These are phyloP conservation scores for Colletotrichum karsti DNA, from an alignment of 2,329 filamentous ascomycete genomes.

Conservation along the genomic window DNA sequence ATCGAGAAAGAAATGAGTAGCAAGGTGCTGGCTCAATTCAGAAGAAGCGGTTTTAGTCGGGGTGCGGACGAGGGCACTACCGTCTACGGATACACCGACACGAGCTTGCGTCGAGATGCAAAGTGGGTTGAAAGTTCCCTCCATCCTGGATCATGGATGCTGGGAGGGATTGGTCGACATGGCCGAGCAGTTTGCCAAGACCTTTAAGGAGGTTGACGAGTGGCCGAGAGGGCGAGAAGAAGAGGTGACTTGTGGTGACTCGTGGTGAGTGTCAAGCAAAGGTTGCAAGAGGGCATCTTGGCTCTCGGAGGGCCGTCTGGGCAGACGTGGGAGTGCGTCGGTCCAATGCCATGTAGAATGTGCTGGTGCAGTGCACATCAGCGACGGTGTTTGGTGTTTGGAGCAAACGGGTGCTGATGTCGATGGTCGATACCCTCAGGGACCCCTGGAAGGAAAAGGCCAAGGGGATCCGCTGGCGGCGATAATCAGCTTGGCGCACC, in stretches of 20 bases:
- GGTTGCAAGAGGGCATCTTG: neutral
- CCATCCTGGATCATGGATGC: neutral
- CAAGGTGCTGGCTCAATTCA: constrained; percentile 6
- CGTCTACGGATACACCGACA: constrained; percentile 18
- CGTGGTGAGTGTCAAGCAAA: constrained; percentile 7
- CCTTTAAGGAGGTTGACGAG: constrained; percentile 10
- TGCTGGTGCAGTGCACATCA: neutral
- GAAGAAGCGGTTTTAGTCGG: neutral
- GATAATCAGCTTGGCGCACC: constrained; percentile 24
- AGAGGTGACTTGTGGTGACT: constrained; percentile 20
- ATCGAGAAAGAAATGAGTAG: constrained; percentile 24
- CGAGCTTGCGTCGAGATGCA: neutral
- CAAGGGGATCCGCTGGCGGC: constrained; percentile 1
- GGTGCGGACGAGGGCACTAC: neutral
- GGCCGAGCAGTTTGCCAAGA: constrained; percentile 23
- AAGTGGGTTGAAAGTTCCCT: neutral
- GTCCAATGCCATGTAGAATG: neutral
- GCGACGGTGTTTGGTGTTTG: constrained; percentile 1
- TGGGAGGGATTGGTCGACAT: constrained; percentile 7
- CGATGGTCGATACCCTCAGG: too few species aligned
- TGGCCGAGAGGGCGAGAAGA: constrained; percentile 10
- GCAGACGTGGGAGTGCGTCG: constrained; percentile 25
- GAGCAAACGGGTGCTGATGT: neutral
- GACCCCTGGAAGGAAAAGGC: neutral
- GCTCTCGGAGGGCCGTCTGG: constrained; percentile 21